Percentiles rank a stretch among this genome's conserved stretches.
Evolutionary conservation across 208 protist species (phyloP).

Genomic region (Trypanosoma caninum): DNA sequence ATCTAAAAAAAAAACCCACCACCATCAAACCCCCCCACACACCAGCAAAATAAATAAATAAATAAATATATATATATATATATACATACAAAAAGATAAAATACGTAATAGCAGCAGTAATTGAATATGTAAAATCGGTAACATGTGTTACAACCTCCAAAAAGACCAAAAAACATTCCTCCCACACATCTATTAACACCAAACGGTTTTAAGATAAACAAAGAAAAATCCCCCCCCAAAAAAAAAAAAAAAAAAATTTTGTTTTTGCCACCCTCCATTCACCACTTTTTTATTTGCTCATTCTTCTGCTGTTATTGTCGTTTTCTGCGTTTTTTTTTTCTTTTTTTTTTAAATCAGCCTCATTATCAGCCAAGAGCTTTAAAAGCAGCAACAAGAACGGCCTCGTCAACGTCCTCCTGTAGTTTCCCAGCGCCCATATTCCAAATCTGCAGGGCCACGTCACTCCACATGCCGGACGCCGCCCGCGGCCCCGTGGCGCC

Average conservation of each 20-base stretch:
- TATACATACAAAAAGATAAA: slow-evolving; percentile 4
- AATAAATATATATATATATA: slow-evolving; percentile 4
- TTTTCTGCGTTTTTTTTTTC: no score
- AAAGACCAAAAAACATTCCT: no score
- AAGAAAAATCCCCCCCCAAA: no score
- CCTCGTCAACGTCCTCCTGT: slow-evolving; percentile 4
- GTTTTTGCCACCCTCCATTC: no score
- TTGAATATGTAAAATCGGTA: not conserved
- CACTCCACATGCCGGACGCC: slow-evolving; percentile 12
- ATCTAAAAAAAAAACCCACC: not conserved
- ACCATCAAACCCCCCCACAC: not conserved
- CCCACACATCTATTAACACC: no score
- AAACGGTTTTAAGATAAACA: no score
- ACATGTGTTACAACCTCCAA: no score
- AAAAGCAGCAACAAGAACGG: slow-evolving; percentile 3
- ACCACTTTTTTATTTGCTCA: no score
- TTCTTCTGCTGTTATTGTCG: no score
- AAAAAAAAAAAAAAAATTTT: no score
- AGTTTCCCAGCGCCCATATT: not conserved
- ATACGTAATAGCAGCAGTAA: not conserved
- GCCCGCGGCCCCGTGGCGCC: not conserved
- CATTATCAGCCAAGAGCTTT: not conserved
- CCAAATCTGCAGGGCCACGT: slow-evolving; percentile 9
- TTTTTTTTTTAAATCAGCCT: not conserved
- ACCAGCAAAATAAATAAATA: not conserved